Base-by-base conservation (phyloP, 352 stramenopile genomes). In the Globisporangium canariense region DNA sequence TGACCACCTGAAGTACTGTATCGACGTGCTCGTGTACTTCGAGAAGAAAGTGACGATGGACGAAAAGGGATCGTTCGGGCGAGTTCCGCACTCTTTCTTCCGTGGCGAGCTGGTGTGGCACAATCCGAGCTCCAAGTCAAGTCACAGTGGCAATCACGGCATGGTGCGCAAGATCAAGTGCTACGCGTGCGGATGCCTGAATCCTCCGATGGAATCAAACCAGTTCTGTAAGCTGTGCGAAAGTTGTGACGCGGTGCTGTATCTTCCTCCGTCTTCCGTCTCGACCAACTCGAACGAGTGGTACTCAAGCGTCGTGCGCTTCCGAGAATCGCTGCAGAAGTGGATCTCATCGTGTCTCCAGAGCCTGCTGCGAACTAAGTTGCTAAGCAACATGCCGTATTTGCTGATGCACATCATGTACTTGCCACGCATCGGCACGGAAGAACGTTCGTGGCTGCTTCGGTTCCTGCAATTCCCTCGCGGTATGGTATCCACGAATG, bases 371-470 rank as follows among this genome's bases (percentile, higher is more conserved):
- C 74, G 81, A 3, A 79, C 81, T 0, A 86, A 89, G 62, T 76
- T 74, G 6, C 63, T 91, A 38, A 78, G 76, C 49, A 93, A 91
- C 52, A 88, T 93, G 81, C 86, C 87, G 22, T 94, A 89, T 67
- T 51, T 96, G 20, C 65, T 96, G 16, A 91, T 93, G 83, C 87
- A 96, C 65, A 66, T 88, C 20, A 88, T 96, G 83, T 93, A 94
- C 38, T 70, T 96, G 25, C 87, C 87, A 34, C 81, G 83, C 1
- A 86, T 96, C 38, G 79, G 79, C 28, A 91, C 77, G 0, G 81
- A 93, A 62, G 87, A 94, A 47, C 74, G 87, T 0, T 90, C 81
- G 8, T 96, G 87, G 87, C 73, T 93, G 58, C 64, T 96, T 20
- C 67, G 81, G 5, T 94, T 93, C 47, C 46, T 96, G 18, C 87